Base-by-base conservation (phyloP, 2,329 filamentous ascomycete genomes). In the Sclerotiophoma versabilis region DNA sequence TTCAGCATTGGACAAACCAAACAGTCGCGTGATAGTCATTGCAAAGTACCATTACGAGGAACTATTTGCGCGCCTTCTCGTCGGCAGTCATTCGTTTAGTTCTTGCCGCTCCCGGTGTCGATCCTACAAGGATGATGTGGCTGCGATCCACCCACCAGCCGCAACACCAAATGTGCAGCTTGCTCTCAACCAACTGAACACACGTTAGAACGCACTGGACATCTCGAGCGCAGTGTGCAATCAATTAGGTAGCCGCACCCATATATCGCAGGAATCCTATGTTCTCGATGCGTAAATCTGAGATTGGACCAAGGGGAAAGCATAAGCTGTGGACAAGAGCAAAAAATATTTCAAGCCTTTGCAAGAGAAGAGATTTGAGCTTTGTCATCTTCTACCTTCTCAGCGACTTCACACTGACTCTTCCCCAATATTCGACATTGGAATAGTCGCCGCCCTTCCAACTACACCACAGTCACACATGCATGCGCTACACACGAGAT, bases 61-160 rank as follows among this genome's bases (percentile, higher is more conserved):
- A n/a, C n/a, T n/a, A n/a, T 6, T 2, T n/a, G 26, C 17, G 26
- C 26, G n/a, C 11, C 49, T 54, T 41, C 44, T 46, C 17, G 43
- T 38, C 33, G 17, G 32, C 44, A 32, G 10, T 27, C 32, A 17
- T 20, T 49, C 34, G 39, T 39, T 41, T 36, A 27, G 12, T 14
- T 29, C 26, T 34, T 39, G 45, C 46, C 34, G 41, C 39, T 39
- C 51, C 45, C 22, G 44, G 38, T 27, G 29, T 25, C 27, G 49
- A 52, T 44, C 42, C 2, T 29, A 1, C 3, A 9, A 26, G 17
- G 6, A 7, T 14, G 15, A 23, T 39, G 39, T 34, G 33, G 49
- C 29, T 41, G 30, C 37, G 29, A 43, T 44, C 45, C 45, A 44
- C 50, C 20, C 49, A 32, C 43, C 44, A 52, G 49, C 55, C 45